Evolutionary conservation across 768 basidiomycete species (phyloP), one percentile per base, ranked within the genome.

Genomic region (Trametopsis cervina): DNA sequence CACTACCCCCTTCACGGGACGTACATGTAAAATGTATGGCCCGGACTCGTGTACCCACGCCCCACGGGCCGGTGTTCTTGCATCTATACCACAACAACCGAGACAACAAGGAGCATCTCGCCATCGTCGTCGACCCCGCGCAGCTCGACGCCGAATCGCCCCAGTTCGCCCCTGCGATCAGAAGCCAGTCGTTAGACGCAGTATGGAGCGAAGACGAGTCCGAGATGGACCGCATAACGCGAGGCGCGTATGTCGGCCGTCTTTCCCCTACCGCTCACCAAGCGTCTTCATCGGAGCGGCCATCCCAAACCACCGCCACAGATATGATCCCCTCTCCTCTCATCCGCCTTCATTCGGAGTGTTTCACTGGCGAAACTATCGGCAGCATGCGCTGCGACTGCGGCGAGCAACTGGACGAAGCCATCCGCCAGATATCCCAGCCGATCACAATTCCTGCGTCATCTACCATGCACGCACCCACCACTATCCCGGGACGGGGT

Each of bases 331-430:
- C 86, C 1, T 67, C 83, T 0, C 92, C 96, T 0, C 78, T 98
- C 44, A 82, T 99, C 38, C 83, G 96, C 33, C 91, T 99, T 43
- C 96, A 99, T 66, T 96, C 92, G 23, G 96, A 99, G 65, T 99
- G 96, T 65, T 98, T 92, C 69, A 99, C 96, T 0, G 96, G 96
- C 23, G 96, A 98, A 66, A 98, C 94, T 6, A 80, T 98, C 50
- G 96, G 96, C 22, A 83, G 92, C 73, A 93, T 96, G 88, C 85
- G 96, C 25, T 99, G 96, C 62, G 96, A 99, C 65, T 99, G 96
- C 61, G 96, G 96, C 12, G 94, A 98, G 66, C 96, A 99, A 65
- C 76, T 99, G 3, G 94, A 98, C 67, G 95, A 97, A 63, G 92
- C 96, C n/a, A 82, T 98, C 52, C 79, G 90, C 10, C 83, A 83